Conservation (phyloP, 2,329 filamentous ascomycete genomes). For the Fusarium zealandicum region DNA sequence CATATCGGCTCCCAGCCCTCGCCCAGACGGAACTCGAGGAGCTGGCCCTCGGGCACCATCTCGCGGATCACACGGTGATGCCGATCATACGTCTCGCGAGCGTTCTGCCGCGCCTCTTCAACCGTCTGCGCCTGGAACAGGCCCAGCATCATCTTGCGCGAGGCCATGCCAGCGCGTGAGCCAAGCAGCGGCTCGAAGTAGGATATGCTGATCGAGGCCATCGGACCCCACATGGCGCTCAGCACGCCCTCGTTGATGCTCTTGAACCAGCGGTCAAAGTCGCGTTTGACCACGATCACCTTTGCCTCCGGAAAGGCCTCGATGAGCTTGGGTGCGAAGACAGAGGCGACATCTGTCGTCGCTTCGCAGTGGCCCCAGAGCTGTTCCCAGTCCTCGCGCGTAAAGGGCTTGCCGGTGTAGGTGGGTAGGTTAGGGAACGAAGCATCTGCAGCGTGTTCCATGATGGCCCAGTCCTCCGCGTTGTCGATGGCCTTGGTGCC, state of each 20-base stretch:
- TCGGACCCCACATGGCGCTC: conserved; percentile 34
- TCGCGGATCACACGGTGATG: conserved; percentile 43
- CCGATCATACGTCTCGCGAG: conserved; percentile 38
- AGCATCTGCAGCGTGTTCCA: conserved; percentile 43
- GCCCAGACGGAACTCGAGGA: conserved; percentile 44
- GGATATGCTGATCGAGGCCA: conserved; percentile 25
- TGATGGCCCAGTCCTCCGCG: conserved; percentile 34
- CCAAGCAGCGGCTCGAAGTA: conserved; percentile 45
- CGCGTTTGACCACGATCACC: conserved; percentile 44
- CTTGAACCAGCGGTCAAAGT: conserved; percentile 44
- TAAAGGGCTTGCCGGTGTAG: conserved; percentile 41
- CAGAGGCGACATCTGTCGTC: conserved; percentile 41
- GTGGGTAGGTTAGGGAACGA: conserved; percentile 38
- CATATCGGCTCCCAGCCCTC: conserved; percentile 50
- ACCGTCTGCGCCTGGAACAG: conserved; percentile 37
- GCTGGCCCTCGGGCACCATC: conserved; percentile 33
- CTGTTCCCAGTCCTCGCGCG: conserved; percentile 45
- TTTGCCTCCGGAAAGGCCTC: conserved; percentile 45
- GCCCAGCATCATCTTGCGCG: conserved; percentile 41
- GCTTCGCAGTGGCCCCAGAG: conserved; percentile 44
- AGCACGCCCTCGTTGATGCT: conserved; percentile 44
- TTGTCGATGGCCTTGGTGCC: conserved; percentile 37
- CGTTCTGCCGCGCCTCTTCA: conserved; percentile 34
- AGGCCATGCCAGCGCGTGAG: conserved; percentile 34
- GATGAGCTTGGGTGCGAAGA: conserved; percentile 43